Conservation (phyloP, 116 monocot genomes). For the Zostera marina region DNA sequence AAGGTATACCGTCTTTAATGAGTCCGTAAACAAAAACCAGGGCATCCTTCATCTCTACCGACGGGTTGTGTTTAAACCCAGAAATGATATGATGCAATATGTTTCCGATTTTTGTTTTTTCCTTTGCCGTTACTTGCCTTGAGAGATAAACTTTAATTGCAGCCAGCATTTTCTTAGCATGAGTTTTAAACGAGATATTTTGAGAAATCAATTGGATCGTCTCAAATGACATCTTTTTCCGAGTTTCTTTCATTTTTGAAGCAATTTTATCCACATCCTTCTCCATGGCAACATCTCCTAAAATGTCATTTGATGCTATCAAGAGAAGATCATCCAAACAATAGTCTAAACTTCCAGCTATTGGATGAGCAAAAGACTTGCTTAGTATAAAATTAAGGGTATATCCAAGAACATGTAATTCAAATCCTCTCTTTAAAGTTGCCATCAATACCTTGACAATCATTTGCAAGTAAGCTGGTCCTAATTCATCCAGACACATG, state of each 20-base stretch:
- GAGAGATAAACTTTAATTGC: constrained; percentile 33
- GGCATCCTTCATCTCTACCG: constrained; percentile 32
- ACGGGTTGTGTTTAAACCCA: constrained; percentile 72
- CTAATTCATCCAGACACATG: constrained; percentile 62
- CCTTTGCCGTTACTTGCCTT: constrained; percentile 41
- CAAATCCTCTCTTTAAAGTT: constrained; percentile 73
- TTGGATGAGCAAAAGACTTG: constrained; percentile 15
- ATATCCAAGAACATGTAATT: constrained; percentile 87
- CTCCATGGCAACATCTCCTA: constrained; percentile 80
- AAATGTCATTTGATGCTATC: constrained; percentile 62
- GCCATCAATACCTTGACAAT: constrained; percentile 55
- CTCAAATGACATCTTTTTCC: constrained; percentile 72
- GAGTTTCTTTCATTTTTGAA: constrained; percentile 94
- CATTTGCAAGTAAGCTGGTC: constrained; percentile 45
- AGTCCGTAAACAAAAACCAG: constrained; percentile 82
- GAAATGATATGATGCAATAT: constrained; percentile 54
- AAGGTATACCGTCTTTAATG: constrained; percentile 37
- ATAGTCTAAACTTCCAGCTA: constrained; percentile 53
- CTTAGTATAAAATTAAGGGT: constrained; percentile 74
- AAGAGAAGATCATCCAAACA: constrained; percentile 76
- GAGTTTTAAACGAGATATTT: constrained; percentile 67
- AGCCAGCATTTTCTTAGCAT: constrained; percentile 49
- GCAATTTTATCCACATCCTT: constrained; percentile 94
- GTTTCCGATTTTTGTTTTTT: constrained; percentile 50
- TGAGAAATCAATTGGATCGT: constrained; percentile 56